A percentile compares a stretch with the other conserved stretches of the same genome.
Conservation (phyloP, 2,329 filamentous ascomycete species). For the Leptodontidium sp. region DNA sequence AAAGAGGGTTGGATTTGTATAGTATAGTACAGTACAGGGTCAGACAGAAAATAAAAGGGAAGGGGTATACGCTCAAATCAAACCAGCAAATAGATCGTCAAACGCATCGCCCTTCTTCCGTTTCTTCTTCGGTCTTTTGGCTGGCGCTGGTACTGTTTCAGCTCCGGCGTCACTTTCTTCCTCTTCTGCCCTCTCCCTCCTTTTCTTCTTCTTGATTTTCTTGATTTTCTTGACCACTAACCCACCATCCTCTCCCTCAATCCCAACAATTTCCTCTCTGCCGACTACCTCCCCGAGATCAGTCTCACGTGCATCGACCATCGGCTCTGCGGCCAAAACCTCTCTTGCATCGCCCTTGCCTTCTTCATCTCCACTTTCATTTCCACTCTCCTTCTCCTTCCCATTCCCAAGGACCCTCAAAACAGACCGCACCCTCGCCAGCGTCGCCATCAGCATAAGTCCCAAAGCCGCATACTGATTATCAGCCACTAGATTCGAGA, state of each 20-base stretch:
- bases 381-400: background rate
- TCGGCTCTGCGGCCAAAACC: background rate
- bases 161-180: conserved; percentile 21
- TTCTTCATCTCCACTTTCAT: conserved; percentile 18
- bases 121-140: conserved; percentile 54
- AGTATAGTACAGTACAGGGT: background rate
- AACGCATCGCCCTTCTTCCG: conserved; percentile 72
- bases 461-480: conserved; percentile 77
- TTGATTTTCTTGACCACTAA: conserved; percentile 24
- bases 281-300: conserved; percentile 47
- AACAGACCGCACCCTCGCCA: conserved; percentile 53
- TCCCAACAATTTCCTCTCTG: conserved; percentile 38
- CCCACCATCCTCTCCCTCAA: conserved; percentile 14
- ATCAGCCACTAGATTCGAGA: conserved; percentile 75
- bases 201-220: conserved; percentile 41
- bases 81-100: conserved; percentile 73
- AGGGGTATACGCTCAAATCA: conserved; percentile 51
- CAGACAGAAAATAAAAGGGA: background rate
- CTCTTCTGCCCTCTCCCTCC: conserved; percentile 28
- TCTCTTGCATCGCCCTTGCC: background rate
- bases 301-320: background rate
- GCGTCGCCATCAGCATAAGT: conserved; percentile 69
- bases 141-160: conserved; percentile 41
- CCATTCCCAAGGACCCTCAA: background rate
- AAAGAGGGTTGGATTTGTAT: background rate